phyloP scores from a whole-genome alignment of 768 basidiomycete genomes.

The Lactarius quietus region DNA sequence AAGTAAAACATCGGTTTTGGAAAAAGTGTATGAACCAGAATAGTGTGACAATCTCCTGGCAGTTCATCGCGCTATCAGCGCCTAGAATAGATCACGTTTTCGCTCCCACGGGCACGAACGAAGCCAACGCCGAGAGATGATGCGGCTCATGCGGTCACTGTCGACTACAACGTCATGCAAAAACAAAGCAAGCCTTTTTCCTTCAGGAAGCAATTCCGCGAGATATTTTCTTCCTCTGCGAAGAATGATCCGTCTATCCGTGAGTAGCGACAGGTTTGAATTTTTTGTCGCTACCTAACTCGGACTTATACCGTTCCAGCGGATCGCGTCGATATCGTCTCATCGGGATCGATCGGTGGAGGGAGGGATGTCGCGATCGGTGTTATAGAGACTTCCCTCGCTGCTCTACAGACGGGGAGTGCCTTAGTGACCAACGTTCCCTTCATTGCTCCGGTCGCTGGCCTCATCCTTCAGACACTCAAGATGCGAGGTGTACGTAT shows the following conservation, averaged over 20 bases:
- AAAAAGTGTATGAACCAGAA: no score
- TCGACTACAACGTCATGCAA: neutral
- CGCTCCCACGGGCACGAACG: no score
- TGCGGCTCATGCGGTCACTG: neutral
- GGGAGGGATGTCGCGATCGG: neutral
- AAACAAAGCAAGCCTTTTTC: neutral
- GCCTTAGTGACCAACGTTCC: neutral
- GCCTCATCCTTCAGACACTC: neutral
- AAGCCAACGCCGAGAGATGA: no score
- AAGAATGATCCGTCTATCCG: neutral
- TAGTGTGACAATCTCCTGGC: no score
- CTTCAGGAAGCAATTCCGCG: neutral
- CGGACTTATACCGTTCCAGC: neutral
- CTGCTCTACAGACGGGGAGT: neutral
- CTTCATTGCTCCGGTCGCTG: neutral
- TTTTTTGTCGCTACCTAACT: neutral
- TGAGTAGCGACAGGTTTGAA: neutral
- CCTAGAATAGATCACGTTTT: no score
- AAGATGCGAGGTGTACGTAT: neutral
- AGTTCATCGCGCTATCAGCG: no score
- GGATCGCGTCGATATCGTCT: no score
- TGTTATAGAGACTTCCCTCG: neutral
- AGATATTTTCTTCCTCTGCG: neutral
- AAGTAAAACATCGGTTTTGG: no score
- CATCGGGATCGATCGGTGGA: constrained; percentile 1